Percentiles rank a stretch among this genome's conserved stretches.
Evolutionary conservation across 495 filamentous ascomycete species (phyloP).

Genomic region (Aspergillus kassunensis): DNA sequence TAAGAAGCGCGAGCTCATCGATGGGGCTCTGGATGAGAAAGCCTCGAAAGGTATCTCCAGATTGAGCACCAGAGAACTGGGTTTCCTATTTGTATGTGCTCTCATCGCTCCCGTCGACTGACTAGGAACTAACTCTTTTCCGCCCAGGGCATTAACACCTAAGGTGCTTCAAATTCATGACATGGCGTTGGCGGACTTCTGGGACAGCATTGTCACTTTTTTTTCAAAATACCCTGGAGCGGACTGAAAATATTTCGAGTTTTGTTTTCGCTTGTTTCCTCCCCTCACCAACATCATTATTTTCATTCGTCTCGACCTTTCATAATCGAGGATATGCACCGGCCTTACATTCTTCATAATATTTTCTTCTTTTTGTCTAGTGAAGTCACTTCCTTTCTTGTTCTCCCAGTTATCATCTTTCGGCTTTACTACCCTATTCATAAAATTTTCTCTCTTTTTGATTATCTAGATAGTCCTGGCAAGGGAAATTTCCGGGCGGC

Average conservation of each 20-base stretch:
- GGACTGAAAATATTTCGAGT: background rate
- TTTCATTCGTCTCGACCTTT: background rate
- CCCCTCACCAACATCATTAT: background rate
- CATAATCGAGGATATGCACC: background rate
- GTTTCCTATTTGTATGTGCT: constrained; percentile 67
- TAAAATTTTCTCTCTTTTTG: no score
- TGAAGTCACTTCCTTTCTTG: background rate
- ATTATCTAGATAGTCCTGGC: no score
- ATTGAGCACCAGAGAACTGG: constrained; percentile 60
- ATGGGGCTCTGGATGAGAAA: constrained; percentile 78
- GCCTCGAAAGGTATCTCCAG: constrained; percentile 60
- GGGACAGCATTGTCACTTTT: background rate
- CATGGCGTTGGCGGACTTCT: constrained; percentile 15
- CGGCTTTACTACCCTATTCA: no score
- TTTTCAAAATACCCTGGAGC: constrained; percentile 12
- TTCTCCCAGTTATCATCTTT: no score
- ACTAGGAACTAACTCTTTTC: constrained; percentile 11
- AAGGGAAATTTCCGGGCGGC: no score
- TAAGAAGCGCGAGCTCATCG: constrained; percentile 73
- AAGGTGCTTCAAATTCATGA: background rate
- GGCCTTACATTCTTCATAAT: background rate
- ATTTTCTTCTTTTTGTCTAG: background rate
- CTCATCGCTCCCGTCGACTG: background rate
- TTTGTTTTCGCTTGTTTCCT: background rate
- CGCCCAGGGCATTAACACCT: constrained; percentile 3